These are phyloP conservation scores for Russula griseocarnosa DNA, from an alignment of 768 basidiomycete species.

Conservation along the genomic window DNA sequence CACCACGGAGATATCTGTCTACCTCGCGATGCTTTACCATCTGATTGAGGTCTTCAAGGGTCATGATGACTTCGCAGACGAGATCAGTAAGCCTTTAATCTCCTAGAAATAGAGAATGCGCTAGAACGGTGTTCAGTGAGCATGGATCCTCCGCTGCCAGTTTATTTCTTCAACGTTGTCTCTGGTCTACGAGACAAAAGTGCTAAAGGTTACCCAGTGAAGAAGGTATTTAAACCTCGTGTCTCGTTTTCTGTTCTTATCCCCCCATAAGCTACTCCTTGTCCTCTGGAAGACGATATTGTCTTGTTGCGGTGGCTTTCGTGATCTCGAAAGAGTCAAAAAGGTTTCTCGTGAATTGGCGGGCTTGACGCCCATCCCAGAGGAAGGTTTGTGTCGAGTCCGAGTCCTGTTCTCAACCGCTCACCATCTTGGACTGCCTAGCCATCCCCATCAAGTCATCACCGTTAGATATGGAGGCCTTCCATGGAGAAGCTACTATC, in stretches of 20 bases:
- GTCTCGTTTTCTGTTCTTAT: conserved; percentile 20
- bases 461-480: conserved; percentile 84
- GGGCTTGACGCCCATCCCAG: conserved; percentile 56
- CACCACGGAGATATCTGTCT: conserved; percentile 88
- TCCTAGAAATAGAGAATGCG: background rate
- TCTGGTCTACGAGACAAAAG: conserved; percentile 88
- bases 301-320: conserved; percentile 88
- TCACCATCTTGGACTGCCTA: conserved; percentile 29
- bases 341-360: conserved; percentile 80
- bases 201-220: conserved; percentile 93
- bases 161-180: conserved; percentile 89
- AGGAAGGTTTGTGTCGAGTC: conserved; percentile 40
- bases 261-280: conserved; percentile 65
- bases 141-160: conserved; percentile 88
- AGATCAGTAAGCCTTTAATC: conserved; percentile 69
- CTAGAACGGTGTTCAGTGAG: conserved; percentile 59
- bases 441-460: conserved; percentile 79
- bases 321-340: conserved; percentile 80
- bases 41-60: conserved; percentile 90
- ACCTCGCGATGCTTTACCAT: conserved; percentile 93
- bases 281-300: conserved; percentile 93
- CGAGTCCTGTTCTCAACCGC: background rate
- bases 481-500: conserved; percentile 84
- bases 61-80: conserved; percentile 92
- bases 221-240: conserved; percentile 59